phyloP scores from a whole-genome alignment of 2,329 filamentous ascomycete species.

The Colletotrichum australisinense region DNA sequence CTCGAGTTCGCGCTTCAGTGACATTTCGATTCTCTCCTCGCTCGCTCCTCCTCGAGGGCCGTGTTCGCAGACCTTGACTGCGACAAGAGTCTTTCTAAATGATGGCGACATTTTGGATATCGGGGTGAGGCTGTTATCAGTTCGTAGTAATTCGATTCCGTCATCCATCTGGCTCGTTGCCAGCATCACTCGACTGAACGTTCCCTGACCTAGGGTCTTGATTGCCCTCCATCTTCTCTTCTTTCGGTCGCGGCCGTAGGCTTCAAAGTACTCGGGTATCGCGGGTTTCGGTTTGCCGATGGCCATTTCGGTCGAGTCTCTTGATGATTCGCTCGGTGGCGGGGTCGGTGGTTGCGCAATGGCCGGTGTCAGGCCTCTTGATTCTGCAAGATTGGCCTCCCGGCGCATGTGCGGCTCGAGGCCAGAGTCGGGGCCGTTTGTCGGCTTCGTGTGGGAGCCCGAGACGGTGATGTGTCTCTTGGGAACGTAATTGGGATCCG shows the following conservation, averaged over 20 bases:
- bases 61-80: slow-evolving; percentile 95
- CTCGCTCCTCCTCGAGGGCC: slow-evolving; percentile 93
- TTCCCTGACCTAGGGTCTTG: slow-evolving; percentile 87
- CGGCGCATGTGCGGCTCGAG: slow-evolving; percentile 70
- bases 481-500: slow-evolving; percentile 75
- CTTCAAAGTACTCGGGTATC: slow-evolving; percentile 74
- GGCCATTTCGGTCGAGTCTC: slow-evolving; percentile 55
- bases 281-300: slow-evolving; percentile 53
- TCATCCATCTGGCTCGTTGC: slow-evolving; percentile 81
- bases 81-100: slow-evolving; percentile 84
- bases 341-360: slow-evolving; percentile 80
- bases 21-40: slow-evolving; percentile 92
- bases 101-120: slow-evolving; percentile 52
- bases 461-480: slow-evolving; percentile 82
- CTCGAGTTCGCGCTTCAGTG: slow-evolving; percentile 92
- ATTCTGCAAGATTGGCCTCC: slow-evolving; percentile 83
- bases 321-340: slow-evolving; percentile 80
- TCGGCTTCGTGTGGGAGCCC: slow-evolving; percentile 63
- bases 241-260: slow-evolving; percentile 75
- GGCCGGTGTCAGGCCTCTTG: slow-evolving; percentile 75
- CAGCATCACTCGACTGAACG: slow-evolving; percentile 93
- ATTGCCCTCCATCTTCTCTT: slow-evolving; percentile 83
- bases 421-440: slow-evolving; percentile 46
- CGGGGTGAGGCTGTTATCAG: slow-evolving; percentile 48
- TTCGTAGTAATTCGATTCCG: slow-evolving; percentile 50